Conservation (phyloP, 306 rosid species). For the Trifolium pratense region DNA sequence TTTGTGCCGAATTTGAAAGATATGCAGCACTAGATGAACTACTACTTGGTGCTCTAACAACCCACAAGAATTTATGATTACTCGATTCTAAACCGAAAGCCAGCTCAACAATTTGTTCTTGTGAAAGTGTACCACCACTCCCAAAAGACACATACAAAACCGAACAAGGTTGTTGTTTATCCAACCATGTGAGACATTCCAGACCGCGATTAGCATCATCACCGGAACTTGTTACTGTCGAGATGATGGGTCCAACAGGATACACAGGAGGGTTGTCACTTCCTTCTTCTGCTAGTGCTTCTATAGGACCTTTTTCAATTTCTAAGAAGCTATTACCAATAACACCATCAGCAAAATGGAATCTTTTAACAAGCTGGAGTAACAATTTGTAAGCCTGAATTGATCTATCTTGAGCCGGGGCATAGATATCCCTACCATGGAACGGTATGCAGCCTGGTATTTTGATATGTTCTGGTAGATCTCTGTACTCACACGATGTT, state of each 20-base stretch:
- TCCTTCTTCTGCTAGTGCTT: slow-evolving; percentile 9
- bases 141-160: slow-evolving; percentile 52
- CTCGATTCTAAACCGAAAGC: slow-evolving; percentile 29
- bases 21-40: slow-evolving; percentile 7
- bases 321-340: slow-evolving; percentile 34
- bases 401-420: background rate
- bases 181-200: slow-evolving; percentile 42
- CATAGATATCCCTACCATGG: background rate
- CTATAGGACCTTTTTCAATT: slow-evolving; percentile 26
- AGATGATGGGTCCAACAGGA: slow-evolving; percentile 35
- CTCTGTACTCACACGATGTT: background rate
- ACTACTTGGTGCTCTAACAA: slow-evolving; percentile 27
- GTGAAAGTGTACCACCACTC: slow-evolving; percentile 36
- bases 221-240: background rate
- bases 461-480: background rate
- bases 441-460: background rate
- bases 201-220: background rate
- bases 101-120: background rate
- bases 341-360: slow-evolving; percentile 23
- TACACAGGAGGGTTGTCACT: background rate
- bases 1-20: background rate
- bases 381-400: background rate
- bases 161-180: slow-evolving; percentile 33
- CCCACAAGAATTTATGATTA: slow-evolving; percentile 25
- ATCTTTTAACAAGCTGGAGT: background rate